Evolutionary conservation across 1,284 basidiomycete species (phyloP), one percentile per base, ranked within the genome.

Genomic region (Papiliotrema flavescens): DNA sequence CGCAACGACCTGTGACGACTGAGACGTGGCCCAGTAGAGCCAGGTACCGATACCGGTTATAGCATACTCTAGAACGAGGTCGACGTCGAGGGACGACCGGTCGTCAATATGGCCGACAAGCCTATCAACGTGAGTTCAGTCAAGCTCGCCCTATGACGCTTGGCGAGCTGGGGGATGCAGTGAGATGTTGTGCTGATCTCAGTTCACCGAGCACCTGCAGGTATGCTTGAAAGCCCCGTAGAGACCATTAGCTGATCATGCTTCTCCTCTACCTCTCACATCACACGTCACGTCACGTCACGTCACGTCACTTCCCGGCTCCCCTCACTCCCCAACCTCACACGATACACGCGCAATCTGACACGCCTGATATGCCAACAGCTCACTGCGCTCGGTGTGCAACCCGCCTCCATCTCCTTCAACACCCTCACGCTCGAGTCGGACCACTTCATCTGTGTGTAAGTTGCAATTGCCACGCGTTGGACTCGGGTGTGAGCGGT

Each of bases 321-420:
- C n/a, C n/a, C n/a, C n/a, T n/a, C n/a, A n/a, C n/a, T n/a, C n/a
- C n/a, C n/a, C n/a, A n/a, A n/a, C n/a, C n/a, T n/a, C n/a, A n/a
- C n/a, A n/a, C n/a, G n/a, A n/a, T n/a, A n/a, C 50, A 45, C 19
- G 8, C 39, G 44, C 20, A 39, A 19, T 39, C n/a, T n/a, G n/a
- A 19, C 23, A 44, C 36, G 28, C 34, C 17, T 42, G 28, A 32
- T 13, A 28, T 40, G 23, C 42, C 32, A 24, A 44, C 37, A 98
- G 81, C 88, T 99, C 72, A 94, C 94, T 34, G 92, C 91, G 74
- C 81, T 98, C 65, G 95, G 94, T 66, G 84, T 99, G 64, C 92
- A 98, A 78, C 93, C 95, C 51, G 86, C 89, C 60, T 95, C 91
- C 61, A 98, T 98, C 74, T 93, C 91, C 36, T 98, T 98, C 80